A percentile compares a stretch with the other conserved stretches of the same genome.
Evolutionary conservation across 495 filamentous ascomycete genomes (phyloP).

Genomic region (Parathielavia hyrcaniae): DNA sequence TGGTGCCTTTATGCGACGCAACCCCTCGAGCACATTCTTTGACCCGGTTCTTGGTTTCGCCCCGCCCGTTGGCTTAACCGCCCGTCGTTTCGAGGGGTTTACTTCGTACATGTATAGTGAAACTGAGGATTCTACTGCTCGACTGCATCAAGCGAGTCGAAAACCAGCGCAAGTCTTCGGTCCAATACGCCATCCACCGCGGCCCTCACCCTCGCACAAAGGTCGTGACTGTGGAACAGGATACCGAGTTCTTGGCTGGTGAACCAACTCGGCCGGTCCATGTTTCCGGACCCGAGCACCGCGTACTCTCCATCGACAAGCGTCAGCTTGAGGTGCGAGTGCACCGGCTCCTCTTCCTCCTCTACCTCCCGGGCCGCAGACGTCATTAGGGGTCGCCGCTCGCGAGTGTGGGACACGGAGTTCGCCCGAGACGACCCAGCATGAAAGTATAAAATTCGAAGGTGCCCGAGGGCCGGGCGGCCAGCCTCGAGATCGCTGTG

Average conservation of each 20-base stretch:
- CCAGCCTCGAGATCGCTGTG: conserved; percentile 31
- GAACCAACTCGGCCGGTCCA: conserved; percentile 70
- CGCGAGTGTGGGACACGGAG: neutral
- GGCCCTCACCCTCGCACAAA: conserved; percentile 40
- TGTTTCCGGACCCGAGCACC: conserved; percentile 67
- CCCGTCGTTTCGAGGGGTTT: neutral
- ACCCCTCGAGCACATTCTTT: too few relatives aligned
- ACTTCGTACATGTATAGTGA: too few relatives aligned
- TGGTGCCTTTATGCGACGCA: too few relatives aligned
- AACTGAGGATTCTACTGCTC: neutral
- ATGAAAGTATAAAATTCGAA: conserved; percentile 48
- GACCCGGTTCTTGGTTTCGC: too few relatives aligned
- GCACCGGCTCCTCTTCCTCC: conserved; percentile 51
- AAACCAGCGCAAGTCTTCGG: conserved; percentile 37
- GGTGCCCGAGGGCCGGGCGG: conserved; percentile 27
- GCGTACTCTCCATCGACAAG: conserved; percentile 55
- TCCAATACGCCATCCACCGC: conserved; percentile 41
- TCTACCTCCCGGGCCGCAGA: conserved; percentile 16
- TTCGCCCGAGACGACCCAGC: conserved; percentile 12
- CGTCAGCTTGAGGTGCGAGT: conserved; percentile 65
- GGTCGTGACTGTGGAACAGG: conserved; percentile 47
- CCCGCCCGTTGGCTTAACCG: neutral
- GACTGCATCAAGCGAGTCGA: conserved; percentile 27
- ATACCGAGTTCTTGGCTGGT: conserved; percentile 73
- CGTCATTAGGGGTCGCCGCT: conserved; percentile 4